Conservation (phyloP, 2,329 filamentous ascomycete genomes). For the Fusarium sp. region DNA sequence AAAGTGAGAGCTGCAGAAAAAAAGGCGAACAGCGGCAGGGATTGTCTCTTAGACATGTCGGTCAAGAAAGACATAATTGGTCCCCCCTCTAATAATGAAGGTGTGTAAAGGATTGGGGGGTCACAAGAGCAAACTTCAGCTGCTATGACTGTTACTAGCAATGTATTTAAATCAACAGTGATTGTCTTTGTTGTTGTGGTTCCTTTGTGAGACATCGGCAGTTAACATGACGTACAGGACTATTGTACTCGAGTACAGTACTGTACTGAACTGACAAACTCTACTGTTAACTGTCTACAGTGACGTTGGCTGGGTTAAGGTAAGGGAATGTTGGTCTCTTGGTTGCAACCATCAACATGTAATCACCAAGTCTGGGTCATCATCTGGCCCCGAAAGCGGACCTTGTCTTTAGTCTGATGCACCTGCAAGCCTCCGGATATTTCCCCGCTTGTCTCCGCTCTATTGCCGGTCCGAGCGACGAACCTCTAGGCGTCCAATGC, state of each 20-base stretch:
- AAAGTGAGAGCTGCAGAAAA: conserved; percentile 18
- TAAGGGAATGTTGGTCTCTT: not conserved
- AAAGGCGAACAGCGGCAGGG: conserved; percentile 18
- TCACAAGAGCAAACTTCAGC: conserved; percentile 28
- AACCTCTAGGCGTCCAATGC: not conserved
- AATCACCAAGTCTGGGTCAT: conserved; percentile 8
- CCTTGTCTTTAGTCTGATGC: not conserved
- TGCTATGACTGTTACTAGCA: not conserved
- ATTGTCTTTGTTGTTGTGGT: not conserved
- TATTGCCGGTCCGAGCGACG: conserved; percentile 29
- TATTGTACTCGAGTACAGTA: not conserved
- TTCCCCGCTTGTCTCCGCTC: conserved; percentile 21
- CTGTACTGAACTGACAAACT: not conserved
- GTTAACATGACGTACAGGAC: conserved; percentile 4
- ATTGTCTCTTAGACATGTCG: conserved; percentile 7
- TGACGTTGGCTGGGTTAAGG: not conserved
- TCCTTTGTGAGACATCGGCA: not conserved
- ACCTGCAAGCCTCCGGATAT: conserved; percentile 14
- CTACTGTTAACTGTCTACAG: not conserved
- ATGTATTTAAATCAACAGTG: not conserved
- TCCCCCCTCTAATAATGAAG: not conserved
- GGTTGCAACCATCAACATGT: conserved; percentile 20
- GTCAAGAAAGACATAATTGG: conserved; percentile 24
- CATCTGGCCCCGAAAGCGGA: conserved; percentile 33
- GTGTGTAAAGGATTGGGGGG: conserved; percentile 12